Conservation (phyloP, 495 filamentous ascomycete genomes). For the Penicilliopsis zonata region DNA sequence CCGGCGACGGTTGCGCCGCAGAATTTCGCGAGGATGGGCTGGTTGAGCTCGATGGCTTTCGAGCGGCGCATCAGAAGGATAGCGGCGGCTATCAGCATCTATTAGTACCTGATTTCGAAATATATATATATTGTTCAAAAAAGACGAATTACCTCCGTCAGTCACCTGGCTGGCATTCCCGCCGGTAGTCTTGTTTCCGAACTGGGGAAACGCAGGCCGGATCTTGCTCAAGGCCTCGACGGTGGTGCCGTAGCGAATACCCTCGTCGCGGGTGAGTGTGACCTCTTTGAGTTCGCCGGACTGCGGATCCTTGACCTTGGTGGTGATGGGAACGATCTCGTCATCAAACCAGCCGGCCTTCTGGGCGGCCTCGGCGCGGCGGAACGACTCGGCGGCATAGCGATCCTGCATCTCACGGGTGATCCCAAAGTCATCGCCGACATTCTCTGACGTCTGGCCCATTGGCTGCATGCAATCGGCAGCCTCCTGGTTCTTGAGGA, state of each 20-base stretch:
- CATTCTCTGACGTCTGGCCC: slow-evolving; percentile 96
- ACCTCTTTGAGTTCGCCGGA: slow-evolving; percentile 66
- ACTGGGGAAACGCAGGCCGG: slow-evolving; percentile 79
- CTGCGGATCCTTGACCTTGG: slow-evolving; percentile 69
- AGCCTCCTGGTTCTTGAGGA: slow-evolving; percentile 65
- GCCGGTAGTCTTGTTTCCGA: slow-evolving; percentile 77
- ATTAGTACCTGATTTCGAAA: too few relatives aligned
- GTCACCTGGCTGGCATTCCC: slow-evolving; percentile 96
- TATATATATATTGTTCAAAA: too few relatives aligned
- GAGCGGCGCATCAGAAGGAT: slow-evolving; percentile 90
- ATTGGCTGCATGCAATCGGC: slow-evolving; percentile 85
- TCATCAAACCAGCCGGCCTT: slow-evolving; percentile 90
- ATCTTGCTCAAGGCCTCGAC: slow-evolving; percentile 74
- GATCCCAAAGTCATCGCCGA: slow-evolving; percentile 84
- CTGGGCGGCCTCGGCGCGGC: slow-evolving; percentile 78
- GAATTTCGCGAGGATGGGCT: slow-evolving; percentile 92
- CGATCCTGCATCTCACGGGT: slow-evolving; percentile 67
- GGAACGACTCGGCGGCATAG: slow-evolving; percentile 78
- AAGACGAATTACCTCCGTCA: slow-evolving; percentile 51
- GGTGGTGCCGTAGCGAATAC: slow-evolving; percentile 81
- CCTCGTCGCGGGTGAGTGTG: slow-evolving; percentile 75
- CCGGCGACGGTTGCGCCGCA: slow-evolving; percentile 85
- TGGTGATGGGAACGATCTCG: slow-evolving; percentile 82
- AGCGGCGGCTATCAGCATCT: slow-evolving; percentile 69
- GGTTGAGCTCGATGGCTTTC: slow-evolving; percentile 72